Percentiles rank a stretch among this genome's conserved stretches.
These are phyloP conservation scores for Fusarium penzigii DNA, from an alignment of 2,329 filamentous ascomycete genomes.

Conservation along the genomic window DNA sequence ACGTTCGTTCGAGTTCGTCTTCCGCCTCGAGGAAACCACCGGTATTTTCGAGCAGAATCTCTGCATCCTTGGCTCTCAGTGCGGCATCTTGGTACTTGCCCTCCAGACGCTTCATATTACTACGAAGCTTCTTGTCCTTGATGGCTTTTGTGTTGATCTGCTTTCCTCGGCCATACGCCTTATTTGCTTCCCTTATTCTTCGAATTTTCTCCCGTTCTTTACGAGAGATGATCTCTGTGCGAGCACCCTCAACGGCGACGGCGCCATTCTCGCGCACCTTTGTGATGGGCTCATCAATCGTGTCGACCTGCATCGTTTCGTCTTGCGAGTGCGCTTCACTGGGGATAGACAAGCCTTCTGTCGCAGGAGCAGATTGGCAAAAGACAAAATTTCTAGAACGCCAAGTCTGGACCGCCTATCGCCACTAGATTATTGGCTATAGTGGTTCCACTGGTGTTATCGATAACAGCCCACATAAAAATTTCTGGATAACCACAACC, in stretches of 20 bases:
- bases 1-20: conserved; percentile 84
- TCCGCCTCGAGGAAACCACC: conserved; percentile 87
- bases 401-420: conserved; percentile 27
- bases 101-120: conserved; percentile 78
- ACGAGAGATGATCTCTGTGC: conserved; percentile 54
- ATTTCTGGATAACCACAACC: conserved; percentile 41
- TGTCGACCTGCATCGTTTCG: conserved; percentile 41
- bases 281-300: conserved; percentile 35
- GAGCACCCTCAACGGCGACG: conserved; percentile 47
- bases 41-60: conserved; percentile 88
- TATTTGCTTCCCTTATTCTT: conserved; percentile 63
- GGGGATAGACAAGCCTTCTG: conserved; percentile 11
- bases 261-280: conserved; percentile 54
- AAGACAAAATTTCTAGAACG: conserved; percentile 39
- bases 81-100: conserved; percentile 79
- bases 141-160: conserved; percentile 71
- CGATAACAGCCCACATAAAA: conserved; percentile 41
- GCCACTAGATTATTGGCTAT: conserved; percentile 27
- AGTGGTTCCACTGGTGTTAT: conserved; percentile 25
- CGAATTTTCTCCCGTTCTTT: conserved; percentile 52
- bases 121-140: conserved; percentile 86
- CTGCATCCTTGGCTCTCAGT: conserved; percentile 87
- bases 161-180: conserved; percentile 81
- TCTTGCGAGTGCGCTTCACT: conserved; percentile 16
- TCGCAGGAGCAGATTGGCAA: conserved; percentile 18